Evolutionary conservation across 257 asterid genomes (phyloP), one percentile per base, ranked within the genome.

Genomic region (Plantago major): DNA sequence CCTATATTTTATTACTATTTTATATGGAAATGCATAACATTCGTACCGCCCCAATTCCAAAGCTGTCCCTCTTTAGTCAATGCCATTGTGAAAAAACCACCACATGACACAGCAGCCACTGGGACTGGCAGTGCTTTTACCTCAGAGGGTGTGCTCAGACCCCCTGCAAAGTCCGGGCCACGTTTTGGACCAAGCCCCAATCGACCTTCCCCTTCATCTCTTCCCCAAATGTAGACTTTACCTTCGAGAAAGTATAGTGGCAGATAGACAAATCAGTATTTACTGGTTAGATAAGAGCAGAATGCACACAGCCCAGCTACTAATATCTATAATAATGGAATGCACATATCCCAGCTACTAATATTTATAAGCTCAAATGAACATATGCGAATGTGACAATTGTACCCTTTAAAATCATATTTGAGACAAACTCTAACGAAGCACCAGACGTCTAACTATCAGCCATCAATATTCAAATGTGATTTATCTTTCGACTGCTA

Each of bases 151-250:
- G 84, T 75, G 82, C 99, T 84, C 59, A 81, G 79, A 13, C 96
- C 99, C 45, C 99, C 99, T 4, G 95, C 94, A 67, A 73, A 74
- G 75, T 89, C 85, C 16, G 95, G 99, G 59, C 99, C 99, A 69
- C 96, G 92, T 52, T 83, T 77, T 48, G 99, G 96, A 9, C 99
- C 97, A 70, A 93, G 96, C 69, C 99, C 99, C 79, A 89, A 74
- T 70, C 99, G 81, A 74, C 99, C 97, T 68, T 93, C 99, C 47
- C 99, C 99, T 77, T 93, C 97, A 62, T 93, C 99, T 75, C 99
- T 81, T 12, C 97, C 99, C 99, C 99, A 93, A 50, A 80, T 80
- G 78, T 84, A 89, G 30, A 92, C 78, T 61, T 89, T 85, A 64
- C 97, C 99, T 92, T 63, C 67, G 68, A 37, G 58, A 75, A 47